phyloP scores from a whole-genome alignment of 148 eudicot genomes.

The Chenopodium berlandieri region DNA sequence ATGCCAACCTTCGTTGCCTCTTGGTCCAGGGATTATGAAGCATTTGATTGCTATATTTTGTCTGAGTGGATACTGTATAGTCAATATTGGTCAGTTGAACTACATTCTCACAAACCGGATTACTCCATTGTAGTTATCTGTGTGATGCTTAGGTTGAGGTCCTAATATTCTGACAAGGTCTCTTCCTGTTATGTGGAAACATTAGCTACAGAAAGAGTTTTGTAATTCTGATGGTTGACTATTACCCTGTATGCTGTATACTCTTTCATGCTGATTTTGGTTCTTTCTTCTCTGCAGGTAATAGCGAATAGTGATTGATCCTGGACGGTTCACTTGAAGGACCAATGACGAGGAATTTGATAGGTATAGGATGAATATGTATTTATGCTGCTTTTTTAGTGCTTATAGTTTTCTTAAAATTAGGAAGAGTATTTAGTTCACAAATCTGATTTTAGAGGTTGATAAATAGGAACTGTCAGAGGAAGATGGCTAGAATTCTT shows the following conservation, averaged over 20 bases:
- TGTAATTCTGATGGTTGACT: not conserved
- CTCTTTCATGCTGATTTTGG: not conserved
- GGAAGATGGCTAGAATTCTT: not conserved
- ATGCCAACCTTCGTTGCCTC: not conserved
- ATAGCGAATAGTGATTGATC: slow-evolving; percentile 28
- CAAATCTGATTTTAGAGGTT: slow-evolving; percentile 6
- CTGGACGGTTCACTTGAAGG: not conserved
- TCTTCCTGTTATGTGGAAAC: not conserved
- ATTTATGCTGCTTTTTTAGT: not conserved
- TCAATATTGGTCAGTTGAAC: not conserved
- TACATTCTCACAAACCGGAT: not conserved
- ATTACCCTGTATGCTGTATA: not conserved
- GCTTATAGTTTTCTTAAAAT: no score
- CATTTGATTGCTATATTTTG: not conserved
- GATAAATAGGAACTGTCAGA: not conserved
- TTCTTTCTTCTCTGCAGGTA: slow-evolving; percentile 14
- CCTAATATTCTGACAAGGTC: not conserved
- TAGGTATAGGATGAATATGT: slow-evolving; percentile 28
- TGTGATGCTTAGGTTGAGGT: not conserved
- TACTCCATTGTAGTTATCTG: not conserved
- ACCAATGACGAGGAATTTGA: not conserved
- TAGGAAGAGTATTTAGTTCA: not conserved
- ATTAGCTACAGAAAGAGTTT: not conserved
- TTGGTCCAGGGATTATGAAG: not conserved
- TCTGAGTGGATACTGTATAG: not conserved